Base-by-base conservation (phyloP, 2,329 filamentous ascomycete genomes). In the Talaromyces sp. region DNA sequence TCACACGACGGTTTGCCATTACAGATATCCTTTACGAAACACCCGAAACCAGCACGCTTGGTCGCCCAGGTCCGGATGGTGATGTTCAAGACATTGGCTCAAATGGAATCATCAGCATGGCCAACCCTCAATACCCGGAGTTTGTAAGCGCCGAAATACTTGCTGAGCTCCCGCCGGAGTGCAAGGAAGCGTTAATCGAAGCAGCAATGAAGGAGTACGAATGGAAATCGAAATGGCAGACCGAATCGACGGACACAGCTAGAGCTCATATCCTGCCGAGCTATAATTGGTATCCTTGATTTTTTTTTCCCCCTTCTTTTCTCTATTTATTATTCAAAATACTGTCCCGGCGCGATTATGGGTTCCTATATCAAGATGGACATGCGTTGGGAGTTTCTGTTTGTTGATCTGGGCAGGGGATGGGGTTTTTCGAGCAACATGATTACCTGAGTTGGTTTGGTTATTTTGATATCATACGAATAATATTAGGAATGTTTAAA, bases 201-300 rank as follows among this genome's bases (percentile, higher is more conserved):
- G 89, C 91, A 2, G 81, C 88, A 61, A 79, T 79, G 11, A 82
- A 84, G 63, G 91, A 97, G 76, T 76, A 79, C 67, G 79, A 84
- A 63, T 98, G 93, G 91, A 91, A 91, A 75, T 81, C 78, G 36
- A 85, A 84, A 68, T 97, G 93, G 92, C 86, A 85, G 17, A 83
- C 85, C 5, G 93, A 97, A 78, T 82, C 76, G 40, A 78, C 83
- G 10, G 86, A 86, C 72, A 83, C 83, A 4, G 65, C 72, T 17
- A 71, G 77, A 22, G 70, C 71, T 17, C 70, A 69, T 10, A 72
- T 76, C 6, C 68, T 73, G 17, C 76, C 78, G 71, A 79, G 76
- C 43, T 79, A 78, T 69, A 72, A 76, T 10, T 80, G 78, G 77
- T 75, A 73, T 67, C 76, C 77, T 43, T 79, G 63, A 73, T 65